These are phyloP conservation scores for Talaromyces proteolyticus DNA, from an alignment of 495 filamentous ascomycete genomes.

Conservation along the genomic window DNA sequence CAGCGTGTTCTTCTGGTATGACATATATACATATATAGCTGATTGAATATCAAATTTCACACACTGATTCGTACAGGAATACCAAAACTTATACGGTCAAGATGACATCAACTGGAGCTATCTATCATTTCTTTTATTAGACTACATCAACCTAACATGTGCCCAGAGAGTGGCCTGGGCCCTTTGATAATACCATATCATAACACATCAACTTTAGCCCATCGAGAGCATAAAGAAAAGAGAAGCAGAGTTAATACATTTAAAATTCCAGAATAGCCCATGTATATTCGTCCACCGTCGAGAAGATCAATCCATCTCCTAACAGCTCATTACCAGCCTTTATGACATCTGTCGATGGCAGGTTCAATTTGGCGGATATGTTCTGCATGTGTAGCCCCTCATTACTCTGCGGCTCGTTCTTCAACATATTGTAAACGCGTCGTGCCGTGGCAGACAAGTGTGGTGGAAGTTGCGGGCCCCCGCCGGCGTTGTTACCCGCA, in stretches of 20 bases:
- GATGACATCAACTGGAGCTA: no score
- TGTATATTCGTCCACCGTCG: conserved; percentile 82
- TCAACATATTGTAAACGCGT: conserved; percentile 63
- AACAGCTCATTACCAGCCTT: conserved; percentile 76
- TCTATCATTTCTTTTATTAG: no score
- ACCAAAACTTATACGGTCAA: no score
- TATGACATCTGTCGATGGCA: conserved; percentile 62
- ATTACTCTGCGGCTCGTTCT: conserved; percentile 57
- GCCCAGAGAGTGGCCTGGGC: no score
- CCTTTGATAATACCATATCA: no score
- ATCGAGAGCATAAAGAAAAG: no score
- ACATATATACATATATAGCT: no score
- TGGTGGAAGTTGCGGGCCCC: conserved; percentile 32
- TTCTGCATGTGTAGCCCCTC: conserved; percentile 76
- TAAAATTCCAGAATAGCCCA: conserved; percentile 67
- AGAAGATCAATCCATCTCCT: conserved; percentile 68
- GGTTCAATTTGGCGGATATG: conserved; percentile 56
- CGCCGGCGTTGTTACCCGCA: conserved; percentile 22
- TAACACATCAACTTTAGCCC: no score
- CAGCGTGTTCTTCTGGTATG: no score
- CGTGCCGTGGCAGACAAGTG: conserved; percentile 50
- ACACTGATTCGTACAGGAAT: no score
- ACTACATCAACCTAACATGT: no score
- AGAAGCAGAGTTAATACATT: not conserved
- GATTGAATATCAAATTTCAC: no score